phyloP scores from a whole-genome alignment of 495 filamentous ascomycete genomes.

The Hypomontagnella monticulosa region DNA sequence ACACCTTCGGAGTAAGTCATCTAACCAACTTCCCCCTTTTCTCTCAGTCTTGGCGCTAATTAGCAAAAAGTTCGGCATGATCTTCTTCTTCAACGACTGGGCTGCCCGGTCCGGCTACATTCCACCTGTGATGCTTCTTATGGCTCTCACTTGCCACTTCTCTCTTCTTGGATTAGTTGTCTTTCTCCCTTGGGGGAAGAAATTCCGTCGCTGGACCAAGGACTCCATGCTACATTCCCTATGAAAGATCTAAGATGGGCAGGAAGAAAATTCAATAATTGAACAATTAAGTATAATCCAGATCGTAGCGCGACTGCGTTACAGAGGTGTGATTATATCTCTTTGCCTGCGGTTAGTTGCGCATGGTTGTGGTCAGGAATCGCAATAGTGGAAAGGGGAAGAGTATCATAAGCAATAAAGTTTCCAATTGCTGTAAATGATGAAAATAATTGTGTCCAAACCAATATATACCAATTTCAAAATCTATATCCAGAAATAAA shows the following conservation, averaged over 20 bases:
- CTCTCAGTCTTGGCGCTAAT: neutral
- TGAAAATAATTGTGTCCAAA: neutral
- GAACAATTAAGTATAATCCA: neutral
- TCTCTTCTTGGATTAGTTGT: slow-evolving; percentile 35
- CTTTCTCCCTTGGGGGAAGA: slow-evolving; percentile 43
- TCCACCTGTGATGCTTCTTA: slow-evolving; percentile 38
- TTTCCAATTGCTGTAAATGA: no score
- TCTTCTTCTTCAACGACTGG: slow-evolving; percentile 46
- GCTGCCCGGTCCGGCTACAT: slow-evolving; percentile 39
- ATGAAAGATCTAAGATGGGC: neutral
- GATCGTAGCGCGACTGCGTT: neutral
- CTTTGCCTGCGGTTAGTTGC: neutral
- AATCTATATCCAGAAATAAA: slow-evolving; percentile 3
- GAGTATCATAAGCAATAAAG: neutral
- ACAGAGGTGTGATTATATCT: neutral
- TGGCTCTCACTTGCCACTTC: slow-evolving; percentile 40
- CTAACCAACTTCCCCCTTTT: neutral
- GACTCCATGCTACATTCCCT: slow-evolving; percentile 42
- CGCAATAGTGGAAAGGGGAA: neutral
- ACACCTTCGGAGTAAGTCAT: slow-evolving; percentile 56
- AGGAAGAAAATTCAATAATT: neutral
- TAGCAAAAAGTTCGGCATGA: slow-evolving; percentile 43
- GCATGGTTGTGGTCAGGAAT: neutral
- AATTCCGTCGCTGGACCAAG: slow-evolving; percentile 40
- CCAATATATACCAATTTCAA: slow-evolving; percentile 3